These are phyloP conservation scores for Diaporthe sp. DNA, from an alignment of 2,329 filamentous ascomycete species.

Conservation along the genomic window DNA sequence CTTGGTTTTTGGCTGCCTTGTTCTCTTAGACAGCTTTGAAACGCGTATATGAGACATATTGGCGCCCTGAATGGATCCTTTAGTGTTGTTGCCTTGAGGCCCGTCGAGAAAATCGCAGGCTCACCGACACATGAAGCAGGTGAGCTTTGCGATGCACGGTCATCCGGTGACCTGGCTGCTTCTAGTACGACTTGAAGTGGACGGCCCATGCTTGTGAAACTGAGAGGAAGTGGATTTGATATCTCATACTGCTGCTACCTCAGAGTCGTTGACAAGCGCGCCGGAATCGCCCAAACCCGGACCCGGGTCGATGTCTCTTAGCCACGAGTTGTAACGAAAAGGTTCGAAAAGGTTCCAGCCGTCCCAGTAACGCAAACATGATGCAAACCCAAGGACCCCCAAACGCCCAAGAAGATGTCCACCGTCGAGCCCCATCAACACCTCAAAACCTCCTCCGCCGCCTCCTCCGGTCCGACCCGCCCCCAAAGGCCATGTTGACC, in stretches of 20 bases:
- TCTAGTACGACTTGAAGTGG: neutral
- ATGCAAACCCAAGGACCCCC: neutral
- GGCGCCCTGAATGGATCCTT: neutral
- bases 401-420: neutral
- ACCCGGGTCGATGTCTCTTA: neutral
- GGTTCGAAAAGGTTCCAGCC: too few species aligned
- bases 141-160: too few species aligned
- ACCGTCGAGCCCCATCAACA: neutral
- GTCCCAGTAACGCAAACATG: neutral
- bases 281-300: neutral
- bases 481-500: constrained; percentile 38
- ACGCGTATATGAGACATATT: too few species aligned
- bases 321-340: neutral
- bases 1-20: neutral
- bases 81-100: neutral
- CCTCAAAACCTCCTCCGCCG: constrained; percentile 30
- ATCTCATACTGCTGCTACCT: too few species aligned
- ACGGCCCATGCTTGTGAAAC: too few species aligned
- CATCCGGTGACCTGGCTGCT: too few species aligned
- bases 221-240: neutral
- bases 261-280: too few species aligned
- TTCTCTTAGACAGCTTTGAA: neutral
- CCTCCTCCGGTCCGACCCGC: constrained; percentile 33
- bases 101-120: neutral
- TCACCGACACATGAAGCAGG: neutral